Conservation (phyloP, 2,329 filamentous ascomycete species). For the Raffaelea deltoideospora region DNA sequence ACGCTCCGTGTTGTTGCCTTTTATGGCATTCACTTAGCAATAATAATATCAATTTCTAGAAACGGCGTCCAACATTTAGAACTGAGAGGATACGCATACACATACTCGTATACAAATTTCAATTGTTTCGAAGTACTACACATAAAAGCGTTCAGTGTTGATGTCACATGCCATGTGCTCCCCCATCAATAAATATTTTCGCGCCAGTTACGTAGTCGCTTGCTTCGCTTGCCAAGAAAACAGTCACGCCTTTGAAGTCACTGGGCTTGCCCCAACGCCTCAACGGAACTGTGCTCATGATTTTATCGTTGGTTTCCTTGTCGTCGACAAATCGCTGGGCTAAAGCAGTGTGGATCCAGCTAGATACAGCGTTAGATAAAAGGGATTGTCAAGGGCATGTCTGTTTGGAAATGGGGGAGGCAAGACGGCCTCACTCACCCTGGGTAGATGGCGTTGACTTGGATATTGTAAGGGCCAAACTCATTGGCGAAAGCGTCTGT, state of each 20-base stretch:
- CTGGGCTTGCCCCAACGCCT: slow-evolving; percentile 33
- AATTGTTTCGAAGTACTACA: too few species aligned
- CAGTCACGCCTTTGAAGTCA: slow-evolving; percentile 45
- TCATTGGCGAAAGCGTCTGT: slow-evolving; percentile 10
- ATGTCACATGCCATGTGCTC: slow-evolving; percentile 16
- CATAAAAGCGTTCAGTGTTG: too few species aligned
- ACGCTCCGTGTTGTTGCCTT: too few species aligned
- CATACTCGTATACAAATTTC: too few species aligned
- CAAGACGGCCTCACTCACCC: too few species aligned
- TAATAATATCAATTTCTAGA: too few species aligned
- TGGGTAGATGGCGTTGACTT: slow-evolving; percentile 5
- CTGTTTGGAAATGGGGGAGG: too few species aligned
- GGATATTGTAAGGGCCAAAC: slow-evolving; percentile 7
- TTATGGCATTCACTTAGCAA: too few species aligned
- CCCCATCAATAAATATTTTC: slow-evolving; percentile 50
- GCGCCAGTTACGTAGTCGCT: slow-evolving; percentile 51
- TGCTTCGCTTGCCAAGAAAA: slow-evolving; percentile 45
- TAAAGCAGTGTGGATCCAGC: slow-evolving; percentile 6
- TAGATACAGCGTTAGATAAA: too few species aligned
- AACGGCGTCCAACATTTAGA: too few species aligned
- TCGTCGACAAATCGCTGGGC: slow-evolving; percentile 28
- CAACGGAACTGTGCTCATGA: slow-evolving; percentile 15
- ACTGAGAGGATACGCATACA: too few species aligned
- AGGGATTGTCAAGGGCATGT: too few species aligned
- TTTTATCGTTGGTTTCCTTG: neutral